Base-by-base conservation (phyloP, 1,139 yeast genomes). In the Waltiozyma solani region DNA sequence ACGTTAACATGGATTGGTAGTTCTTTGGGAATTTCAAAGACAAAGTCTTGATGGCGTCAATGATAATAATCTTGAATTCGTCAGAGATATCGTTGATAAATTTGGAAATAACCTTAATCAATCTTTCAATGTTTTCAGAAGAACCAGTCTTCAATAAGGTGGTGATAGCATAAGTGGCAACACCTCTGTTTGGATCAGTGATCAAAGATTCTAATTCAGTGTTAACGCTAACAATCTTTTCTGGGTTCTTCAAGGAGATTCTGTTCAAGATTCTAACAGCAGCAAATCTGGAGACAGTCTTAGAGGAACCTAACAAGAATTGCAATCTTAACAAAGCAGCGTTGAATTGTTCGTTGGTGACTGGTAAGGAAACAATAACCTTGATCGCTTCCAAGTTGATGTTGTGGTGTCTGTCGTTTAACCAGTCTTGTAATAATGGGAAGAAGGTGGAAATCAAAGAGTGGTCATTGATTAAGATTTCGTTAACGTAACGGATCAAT, bases 91-190 rank as follows among this genome's bases (percentile, higher is more conserved):
- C 97, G 57, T 79, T 86, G 82, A 89, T 86, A 57, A 86, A 81
- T 32, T 85, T 82, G 27, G 94, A 74, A 66, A 93, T 86, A 46
- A 87, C 89, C 47, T 79, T 69, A 61, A 91, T 85, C 52, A 91
- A 74, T 54, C 95, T 74, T 58, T 91, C 96, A 41, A 91, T 95
- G 54, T 80, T 81, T 48, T 83, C 87, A 44, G 87, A 82, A 44
- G 91, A 91, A 61, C 96, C 95, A 7, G 98, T 91, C 65, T 89
- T 91, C 59, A 91, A 76, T 56, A 91, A 70, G 4, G 97, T 91
- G 34, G 98, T 91, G 58, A 91, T 91, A 24, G 98, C 97, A 61
- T 87, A 89, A n/a, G 98, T 91, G n/a, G 97, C 91, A 51, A 91
- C 79, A 32, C 95, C 81, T 62, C 96, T 77, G 62, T 85, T 87